These are phyloP conservation scores for Favolaschia claudopus DNA, from an alignment of 768 basidiomycete species.

Conservation along the genomic window DNA sequence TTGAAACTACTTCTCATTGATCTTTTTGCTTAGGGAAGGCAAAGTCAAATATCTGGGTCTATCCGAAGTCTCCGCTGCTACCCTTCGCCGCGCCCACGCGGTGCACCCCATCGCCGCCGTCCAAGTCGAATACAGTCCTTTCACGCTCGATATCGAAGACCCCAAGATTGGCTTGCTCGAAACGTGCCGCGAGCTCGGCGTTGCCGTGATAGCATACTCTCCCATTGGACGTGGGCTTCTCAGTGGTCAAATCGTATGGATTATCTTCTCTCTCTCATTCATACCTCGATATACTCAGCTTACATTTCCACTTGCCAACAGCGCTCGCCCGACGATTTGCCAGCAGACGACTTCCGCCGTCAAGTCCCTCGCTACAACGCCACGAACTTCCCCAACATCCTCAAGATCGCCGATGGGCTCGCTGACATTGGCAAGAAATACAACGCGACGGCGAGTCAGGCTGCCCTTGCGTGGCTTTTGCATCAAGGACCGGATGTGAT, in stretches of 20 bases:
- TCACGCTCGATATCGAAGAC: conserved; percentile 19
- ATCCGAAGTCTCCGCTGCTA: conserved; percentile 33
- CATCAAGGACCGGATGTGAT: background rate
- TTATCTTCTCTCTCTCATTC: too few species aligned
- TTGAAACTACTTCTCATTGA: background rate
- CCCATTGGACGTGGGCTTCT: conserved; percentile 43
- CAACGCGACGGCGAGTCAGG: conserved; percentile 1
- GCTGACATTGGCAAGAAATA: background rate
- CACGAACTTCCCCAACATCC: conserved; percentile 7
- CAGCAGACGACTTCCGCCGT: background rate
- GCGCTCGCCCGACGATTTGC: background rate
- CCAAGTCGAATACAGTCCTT: conserved; percentile 36
- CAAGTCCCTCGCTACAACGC: background rate
- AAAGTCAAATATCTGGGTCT: conserved; percentile 40
- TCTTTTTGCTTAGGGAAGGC: background rate
- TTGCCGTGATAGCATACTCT: conserved; percentile 36
- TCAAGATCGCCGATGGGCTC: conserved; percentile 1
- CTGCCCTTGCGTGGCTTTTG: conserved; percentile 6
- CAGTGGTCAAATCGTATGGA: conserved; percentile 26
- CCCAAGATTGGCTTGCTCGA: conserved; percentile 26
- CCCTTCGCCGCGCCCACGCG: conserved; percentile 36
- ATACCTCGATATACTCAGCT: too few species aligned
- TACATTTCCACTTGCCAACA: background rate
- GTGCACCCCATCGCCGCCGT: conserved; percentile 30
- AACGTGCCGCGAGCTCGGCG: conserved; percentile 34